These are phyloP conservation scores for Boletus semigastroideus DNA, from an alignment of 1,284 basidiomycete species.

Conservation along the genomic window DNA sequence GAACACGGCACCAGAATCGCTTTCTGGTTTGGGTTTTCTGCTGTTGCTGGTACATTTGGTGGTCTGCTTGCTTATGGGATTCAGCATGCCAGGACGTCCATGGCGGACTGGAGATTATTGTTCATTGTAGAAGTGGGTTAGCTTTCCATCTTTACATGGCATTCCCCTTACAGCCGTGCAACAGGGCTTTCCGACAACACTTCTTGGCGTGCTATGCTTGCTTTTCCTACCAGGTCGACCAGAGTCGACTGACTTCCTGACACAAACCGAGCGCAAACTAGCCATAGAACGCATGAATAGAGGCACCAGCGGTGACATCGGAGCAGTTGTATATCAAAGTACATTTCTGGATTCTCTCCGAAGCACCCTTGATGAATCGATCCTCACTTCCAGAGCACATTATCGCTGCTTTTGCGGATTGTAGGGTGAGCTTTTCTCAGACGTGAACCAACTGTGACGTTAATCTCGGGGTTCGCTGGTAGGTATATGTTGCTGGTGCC, in stretches of 20 bases:
- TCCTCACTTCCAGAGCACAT: conserved; percentile 50
- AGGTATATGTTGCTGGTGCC: conserved; percentile 65
- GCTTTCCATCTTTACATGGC: not conserved
- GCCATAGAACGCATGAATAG: conserved; percentile 76
- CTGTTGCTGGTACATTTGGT: conserved; percentile 76
- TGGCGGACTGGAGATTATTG: conserved; percentile 64
- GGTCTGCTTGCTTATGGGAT: conserved; percentile 76
- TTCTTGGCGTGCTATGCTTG: conserved; percentile 66
- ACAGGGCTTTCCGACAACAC: conserved; percentile 65
- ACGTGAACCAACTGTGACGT: not conserved
- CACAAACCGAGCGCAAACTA: conserved; percentile 69
- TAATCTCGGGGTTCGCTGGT: conserved; percentile 4
- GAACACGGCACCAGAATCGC: conserved; percentile 74
- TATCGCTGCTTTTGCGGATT: conserved; percentile 65
- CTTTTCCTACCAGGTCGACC: conserved; percentile 76
- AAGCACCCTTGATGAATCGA: not conserved
- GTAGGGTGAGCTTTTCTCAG: conserved; percentile 50
- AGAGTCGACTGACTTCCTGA: conserved; percentile 70
- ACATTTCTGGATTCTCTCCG: conserved; percentile 6
- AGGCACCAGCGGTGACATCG: conserved; percentile 63
- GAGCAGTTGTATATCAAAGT: conserved; percentile 67
- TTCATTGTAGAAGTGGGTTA: conserved; percentile 71
- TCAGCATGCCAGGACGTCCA: conserved; percentile 50
- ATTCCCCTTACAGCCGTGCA: not conserved
- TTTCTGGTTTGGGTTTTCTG: conserved; percentile 78